Evolutionary conservation across 2,329 filamentous ascomycete species (phyloP), one percentile per base, ranked within the genome.

Genomic region (Ilyonectria robusta): DNA sequence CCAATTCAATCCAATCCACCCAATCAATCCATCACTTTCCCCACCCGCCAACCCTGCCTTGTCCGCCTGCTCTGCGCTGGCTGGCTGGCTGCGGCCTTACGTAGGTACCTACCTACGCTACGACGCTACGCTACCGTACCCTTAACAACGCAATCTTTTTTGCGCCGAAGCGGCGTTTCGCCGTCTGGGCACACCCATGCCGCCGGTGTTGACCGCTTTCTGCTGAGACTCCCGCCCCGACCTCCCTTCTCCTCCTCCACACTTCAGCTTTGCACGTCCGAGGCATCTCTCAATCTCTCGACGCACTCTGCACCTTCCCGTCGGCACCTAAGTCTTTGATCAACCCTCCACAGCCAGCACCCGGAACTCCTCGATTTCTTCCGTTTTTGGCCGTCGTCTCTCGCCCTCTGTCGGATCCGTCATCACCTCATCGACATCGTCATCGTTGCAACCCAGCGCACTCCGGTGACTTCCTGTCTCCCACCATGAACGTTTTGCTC

Each of bases 401-500:
- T 67, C 42, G 50, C 58, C 57, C 37, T 63, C 9, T 63, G 61
- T 65, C 35, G 63, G 65, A 57, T 60, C 46, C 59, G 48, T 59
- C 46, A 40, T 61, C 48, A 42, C 58, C 53, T 46, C 40, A 42
- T 42, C 40, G 40, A 44, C 60, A 50, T 55, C 48, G 44, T 59
- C 48, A 48, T 56, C 50, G 48, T 66, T 64, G 58, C 44, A 37
- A 35, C 63, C 51, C 50, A 57, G 63, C 47, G 46, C 42, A 46
- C 42, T 63, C 47, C 37, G 47, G 59, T 56, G 46, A 54, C 57
- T 51, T 48, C 42, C 29, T 63, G 62, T 19, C 33, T 59, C 60
- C 65, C 78, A 86, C 70, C 64, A 92, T 92, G 89, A 91, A 91
- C 79, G 84, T 89, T 78, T 78, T 91, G 80, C 80, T 91, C 70